A percentile compares a stretch with the other conserved stretches of the same genome.
phyloP scores from a whole-genome alignment of 148 eudicot species.

The Selenicereus undatus region DNA sequence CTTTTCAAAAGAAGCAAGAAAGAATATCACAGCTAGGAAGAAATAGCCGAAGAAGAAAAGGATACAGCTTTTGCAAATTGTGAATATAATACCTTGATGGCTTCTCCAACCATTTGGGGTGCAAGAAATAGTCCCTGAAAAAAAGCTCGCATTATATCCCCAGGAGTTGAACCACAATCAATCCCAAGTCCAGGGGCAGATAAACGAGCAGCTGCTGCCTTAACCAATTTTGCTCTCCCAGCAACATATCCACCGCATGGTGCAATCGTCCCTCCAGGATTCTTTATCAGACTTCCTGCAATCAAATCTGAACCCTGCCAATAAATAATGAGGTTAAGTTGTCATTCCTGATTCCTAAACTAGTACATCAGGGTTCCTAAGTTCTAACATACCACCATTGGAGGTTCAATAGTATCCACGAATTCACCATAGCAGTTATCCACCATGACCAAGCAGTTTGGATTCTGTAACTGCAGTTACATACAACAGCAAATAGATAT shows the following conservation, averaged over 20 bases:
- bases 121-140: conserved; percentile 91
- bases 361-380: conserved; percentile 6
- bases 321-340: conserved; percentile 17
- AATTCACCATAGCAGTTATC: conserved; percentile 99
- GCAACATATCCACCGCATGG: conserved; percentile 99
- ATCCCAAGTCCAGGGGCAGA: conserved; percentile 95
- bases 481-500: conserved; percentile 7
- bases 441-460: conserved; percentile 87
- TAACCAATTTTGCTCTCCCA: conserved; percentile 76
- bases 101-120: conserved; percentile 99
- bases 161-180: conserved; percentile 95
- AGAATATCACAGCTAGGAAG: not conserved
- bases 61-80: not conserved
- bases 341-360: conserved; percentile 3
- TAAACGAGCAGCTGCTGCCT: conserved; percentile 92
- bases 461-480: conserved; percentile 63
- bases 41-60: not conserved
- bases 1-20: conserved; percentile 31
- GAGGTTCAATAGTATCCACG: conserved; percentile 73
- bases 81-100: conserved; percentile 55
- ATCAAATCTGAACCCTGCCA: conserved; percentile 90
- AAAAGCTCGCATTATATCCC: conserved; percentile 73
- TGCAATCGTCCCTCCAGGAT: conserved; percentile 98
- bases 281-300: conserved; percentile 94
- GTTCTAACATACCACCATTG: conserved; percentile 81